Evolutionary conservation across 371 early-diverging fungal species (phyloP).

Genomic region (Quaeritorhiza haematococci): DNA sequence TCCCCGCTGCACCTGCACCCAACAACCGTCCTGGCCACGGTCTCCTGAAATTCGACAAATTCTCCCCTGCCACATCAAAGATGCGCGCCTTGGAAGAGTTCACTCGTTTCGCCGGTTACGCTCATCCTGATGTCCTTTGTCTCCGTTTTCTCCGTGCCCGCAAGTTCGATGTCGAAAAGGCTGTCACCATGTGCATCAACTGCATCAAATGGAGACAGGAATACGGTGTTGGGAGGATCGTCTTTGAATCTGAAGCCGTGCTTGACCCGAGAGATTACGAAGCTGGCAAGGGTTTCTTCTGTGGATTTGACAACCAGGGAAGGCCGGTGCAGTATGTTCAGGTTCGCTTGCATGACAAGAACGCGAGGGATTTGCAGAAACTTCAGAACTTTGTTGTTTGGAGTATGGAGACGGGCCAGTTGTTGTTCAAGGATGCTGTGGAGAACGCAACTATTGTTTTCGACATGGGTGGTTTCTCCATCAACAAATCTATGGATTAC

Average conservation of each 20-base stretch:
- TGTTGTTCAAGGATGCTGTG: slow-evolving; percentile 63
- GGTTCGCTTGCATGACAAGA: slow-evolving; percentile 15
- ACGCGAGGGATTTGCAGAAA: background rate
- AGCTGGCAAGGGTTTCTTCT: slow-evolving; percentile 43
- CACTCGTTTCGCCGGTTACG: slow-evolving; percentile 16
- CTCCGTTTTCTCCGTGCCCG: slow-evolving; percentile 72
- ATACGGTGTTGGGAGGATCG: no score
- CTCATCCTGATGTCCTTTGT: slow-evolving; percentile 62
- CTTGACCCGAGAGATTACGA: slow-evolving; percentile 37
- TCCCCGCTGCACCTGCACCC: no score
- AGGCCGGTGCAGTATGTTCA: slow-evolving; percentile 33
- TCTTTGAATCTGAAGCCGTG: slow-evolving; percentile 52
- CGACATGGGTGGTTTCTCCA: slow-evolving; percentile 74
- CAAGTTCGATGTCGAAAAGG: slow-evolving; percentile 67
- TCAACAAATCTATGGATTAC: slow-evolving; percentile 25
- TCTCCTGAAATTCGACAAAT: no score
- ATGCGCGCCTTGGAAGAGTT: slow-evolving; percentile 5
- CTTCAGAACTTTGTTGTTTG: slow-evolving; percentile 10
- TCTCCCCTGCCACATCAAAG: slow-evolving; percentile 24
- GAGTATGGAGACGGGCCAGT: slow-evolving; percentile 75
- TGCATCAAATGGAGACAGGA: slow-evolving; percentile 62
- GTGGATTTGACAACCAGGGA: slow-evolving; percentile 39
- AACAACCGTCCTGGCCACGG: no score
- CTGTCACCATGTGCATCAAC: slow-evolving; percentile 56
- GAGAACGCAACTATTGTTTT: slow-evolving; percentile 82